Percentiles rank a stretch among this genome's conserved stretches.
Evolutionary conservation across 352 stramenopile species (phyloP).

Genomic region (Phytophthora macrochlamydospora): DNA sequence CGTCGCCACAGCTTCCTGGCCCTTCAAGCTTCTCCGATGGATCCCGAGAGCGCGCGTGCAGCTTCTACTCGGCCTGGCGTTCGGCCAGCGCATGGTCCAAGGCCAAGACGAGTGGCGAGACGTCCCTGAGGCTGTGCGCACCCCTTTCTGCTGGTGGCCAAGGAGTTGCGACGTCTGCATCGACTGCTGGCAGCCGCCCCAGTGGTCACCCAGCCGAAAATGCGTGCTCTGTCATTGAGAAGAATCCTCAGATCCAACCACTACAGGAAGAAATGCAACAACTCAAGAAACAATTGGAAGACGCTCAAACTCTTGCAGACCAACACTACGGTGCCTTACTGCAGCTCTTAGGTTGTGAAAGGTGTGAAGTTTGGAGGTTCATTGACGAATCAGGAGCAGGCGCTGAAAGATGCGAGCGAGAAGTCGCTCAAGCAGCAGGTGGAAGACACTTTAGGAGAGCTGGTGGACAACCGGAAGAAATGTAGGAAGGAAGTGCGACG

Average conservation of each 20-base stretch:
- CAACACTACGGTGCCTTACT: slow-evolving; percentile 6
- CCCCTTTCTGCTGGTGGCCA: too few relatives aligned
- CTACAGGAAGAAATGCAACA: slow-evolving; percentile 9
- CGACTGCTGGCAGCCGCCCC: slow-evolving; percentile 9
- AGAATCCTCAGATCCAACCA: background rate
- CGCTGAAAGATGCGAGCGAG: background rate
- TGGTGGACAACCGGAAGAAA: slow-evolving; percentile 10
- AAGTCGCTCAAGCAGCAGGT: background rate
- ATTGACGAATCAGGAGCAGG: background rate
- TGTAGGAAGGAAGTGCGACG: slow-evolving; percentile 14
- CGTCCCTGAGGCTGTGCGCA: slow-evolving; percentile 55
- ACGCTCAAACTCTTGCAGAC: slow-evolving; percentile 1
- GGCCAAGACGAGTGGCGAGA: slow-evolving; percentile 49
- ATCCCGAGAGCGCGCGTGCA: too few relatives aligned
- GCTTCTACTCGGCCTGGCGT: too few relatives aligned
- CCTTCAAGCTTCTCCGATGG: too few relatives aligned
- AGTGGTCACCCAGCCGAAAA: too few relatives aligned
- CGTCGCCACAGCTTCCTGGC: too few relatives aligned
- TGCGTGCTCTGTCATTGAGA: background rate
- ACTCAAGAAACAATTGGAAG: slow-evolving; percentile 10
- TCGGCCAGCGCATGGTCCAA: slow-evolving; percentile 39
- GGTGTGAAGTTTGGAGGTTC: too few relatives aligned
- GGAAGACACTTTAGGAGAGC: slow-evolving; percentile 4
- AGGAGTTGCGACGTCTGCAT: slow-evolving; percentile 23
- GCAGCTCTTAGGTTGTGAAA: too few relatives aligned